Conservation (phyloP, 2,329 filamentous ascomycete genomes). For the Diaporthe ilicicola region DNA sequence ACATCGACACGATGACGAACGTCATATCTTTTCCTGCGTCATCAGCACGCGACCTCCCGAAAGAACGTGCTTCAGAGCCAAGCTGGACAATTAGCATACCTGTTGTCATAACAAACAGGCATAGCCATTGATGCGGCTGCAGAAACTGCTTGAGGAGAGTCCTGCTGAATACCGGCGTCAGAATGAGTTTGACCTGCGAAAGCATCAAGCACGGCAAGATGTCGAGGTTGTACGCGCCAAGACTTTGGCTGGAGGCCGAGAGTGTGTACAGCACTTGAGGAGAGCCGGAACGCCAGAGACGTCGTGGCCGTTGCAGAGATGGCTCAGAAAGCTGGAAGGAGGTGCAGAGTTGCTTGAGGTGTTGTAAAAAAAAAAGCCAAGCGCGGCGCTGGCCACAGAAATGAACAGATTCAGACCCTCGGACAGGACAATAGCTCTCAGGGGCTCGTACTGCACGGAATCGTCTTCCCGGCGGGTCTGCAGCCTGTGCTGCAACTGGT, state of each 20-base stretch:
- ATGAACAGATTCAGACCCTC: neutral
- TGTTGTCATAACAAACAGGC: neutral
- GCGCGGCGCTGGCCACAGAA: neutral
- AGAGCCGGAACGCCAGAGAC: neutral
- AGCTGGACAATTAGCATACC: neutral
- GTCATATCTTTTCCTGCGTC: neutral
- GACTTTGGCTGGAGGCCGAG: neutral
- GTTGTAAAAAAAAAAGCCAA: neutral
- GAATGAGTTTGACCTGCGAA: conserved; percentile 2
- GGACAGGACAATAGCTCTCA: neutral
- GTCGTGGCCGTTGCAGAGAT: neutral
- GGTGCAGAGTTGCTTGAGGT: neutral
- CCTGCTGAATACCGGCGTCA: conserved; percentile 1
- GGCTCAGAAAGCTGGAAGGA: neutral
- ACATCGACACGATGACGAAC: neutral
- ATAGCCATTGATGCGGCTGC: conserved; percentile 2
- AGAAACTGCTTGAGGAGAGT: neutral
- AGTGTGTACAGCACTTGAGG: neutral
- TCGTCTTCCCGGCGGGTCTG: neutral
- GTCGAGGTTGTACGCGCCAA: neutral
- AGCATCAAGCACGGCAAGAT: conserved; percentile 8
- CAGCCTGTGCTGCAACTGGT: conserved; percentile 1
- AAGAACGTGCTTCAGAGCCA: neutral
- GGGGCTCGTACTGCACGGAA: neutral
- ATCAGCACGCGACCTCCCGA: neutral